Percentiles rank a stretch among this genome's conserved stretches.
Conservation (phyloP, 768 basidiomycete species). For the Xerocomellus amylosporus region DNA sequence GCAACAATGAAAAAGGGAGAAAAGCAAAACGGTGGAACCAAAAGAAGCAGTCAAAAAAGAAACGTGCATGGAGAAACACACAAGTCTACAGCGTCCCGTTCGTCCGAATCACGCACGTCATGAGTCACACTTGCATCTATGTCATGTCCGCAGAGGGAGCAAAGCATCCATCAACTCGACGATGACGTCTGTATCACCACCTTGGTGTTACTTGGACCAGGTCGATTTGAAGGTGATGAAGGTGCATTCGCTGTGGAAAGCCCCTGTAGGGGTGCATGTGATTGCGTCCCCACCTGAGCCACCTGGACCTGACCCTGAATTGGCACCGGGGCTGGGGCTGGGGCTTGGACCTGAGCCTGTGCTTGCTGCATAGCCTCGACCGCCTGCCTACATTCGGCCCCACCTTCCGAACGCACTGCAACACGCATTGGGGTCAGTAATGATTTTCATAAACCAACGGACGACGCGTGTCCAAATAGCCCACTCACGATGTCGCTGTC, state of each 20-base stretch:
- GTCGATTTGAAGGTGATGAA: slow-evolving; percentile 20
- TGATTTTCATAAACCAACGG: slow-evolving; percentile 23
- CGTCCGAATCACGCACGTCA: slow-evolving; percentile 16
- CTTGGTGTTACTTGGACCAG: slow-evolving; percentile 25
- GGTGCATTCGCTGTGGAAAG: slow-evolving; percentile 18
- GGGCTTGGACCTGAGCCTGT: slow-evolving; percentile 25
- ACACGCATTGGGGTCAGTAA: slow-evolving; percentile 23
- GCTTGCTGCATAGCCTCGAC: slow-evolving; percentile 38
- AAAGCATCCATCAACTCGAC: slow-evolving; percentile 13
- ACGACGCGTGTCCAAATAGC: slow-evolving; percentile 21
- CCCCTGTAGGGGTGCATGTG: slow-evolving; percentile 24
- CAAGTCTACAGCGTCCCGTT: slow-evolving; percentile 25
- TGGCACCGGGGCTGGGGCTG: slow-evolving; percentile 19
- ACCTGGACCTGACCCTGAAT: slow-evolving; percentile 23
- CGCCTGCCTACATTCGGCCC: slow-evolving; percentile 64
- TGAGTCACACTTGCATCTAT: slow-evolving; percentile 18
- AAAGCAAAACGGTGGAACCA: background rate
- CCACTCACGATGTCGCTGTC: slow-evolving; percentile 73
- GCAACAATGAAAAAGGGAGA: background rate
- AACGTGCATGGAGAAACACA: slow-evolving; percentile 5
- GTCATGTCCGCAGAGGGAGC: slow-evolving; percentile 10
- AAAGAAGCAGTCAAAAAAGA: background rate
- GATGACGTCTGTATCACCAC: slow-evolving; percentile 17
- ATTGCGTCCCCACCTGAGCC: slow-evolving; percentile 18
- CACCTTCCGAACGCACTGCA: slow-evolving; percentile 81